Evolutionary conservation across 192 early-diverging fungal genomes (phyloP), one percentile per base, ranked within the genome.

Genomic region (Backusella westeae): DNA sequence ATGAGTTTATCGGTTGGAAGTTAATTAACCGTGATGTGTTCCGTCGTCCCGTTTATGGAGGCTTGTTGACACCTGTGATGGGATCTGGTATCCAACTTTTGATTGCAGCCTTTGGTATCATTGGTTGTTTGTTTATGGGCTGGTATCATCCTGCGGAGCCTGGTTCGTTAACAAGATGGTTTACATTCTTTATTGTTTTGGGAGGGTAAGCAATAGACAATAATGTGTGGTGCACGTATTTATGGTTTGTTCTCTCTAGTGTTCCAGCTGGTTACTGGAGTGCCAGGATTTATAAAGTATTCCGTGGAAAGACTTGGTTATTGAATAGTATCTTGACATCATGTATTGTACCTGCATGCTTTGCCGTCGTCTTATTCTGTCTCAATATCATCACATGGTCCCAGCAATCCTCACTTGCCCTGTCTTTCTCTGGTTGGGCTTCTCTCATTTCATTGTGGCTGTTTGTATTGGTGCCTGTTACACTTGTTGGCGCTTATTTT

Each of bases 301-400:
- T 91, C 84, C 86, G 88, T 23, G 92, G 91, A 6, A 81, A 76
- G 23, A 89, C 90, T 26, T 94, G 92, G 92, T 76, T 89, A 74
- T 86, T 88, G 66, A 94, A 94, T 82, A 87, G 90, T 1, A 71
- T 89, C 9, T 81, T 91, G 80, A 91, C 92, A 0, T 88, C 90
- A 0, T 78, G 83, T 1, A 67, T 90, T 29, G 85, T 91, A 17
- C 91, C 92, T 15, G 84, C 86, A 32, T 75, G 84, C 35, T 41
- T 95, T n/a, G 85, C 94, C 74, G 66, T 72, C 19, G 75, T 91
- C 23, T 86, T 95, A 63, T 84, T 96, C 46, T 65, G 91, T 39
- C 85, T 96, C 65, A 98, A 96, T 83, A 80, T 96, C 77, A 94
- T 99, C 81, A 87, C 96, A 17, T 95, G 96, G 91, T 92, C 87